Percentiles rank a stretch among this genome's conserved stretches.
These are phyloP conservation scores for Globisporangium mamillatum DNA, from an alignment of 352 stramenopile species.

Conservation along the genomic window DNA sequence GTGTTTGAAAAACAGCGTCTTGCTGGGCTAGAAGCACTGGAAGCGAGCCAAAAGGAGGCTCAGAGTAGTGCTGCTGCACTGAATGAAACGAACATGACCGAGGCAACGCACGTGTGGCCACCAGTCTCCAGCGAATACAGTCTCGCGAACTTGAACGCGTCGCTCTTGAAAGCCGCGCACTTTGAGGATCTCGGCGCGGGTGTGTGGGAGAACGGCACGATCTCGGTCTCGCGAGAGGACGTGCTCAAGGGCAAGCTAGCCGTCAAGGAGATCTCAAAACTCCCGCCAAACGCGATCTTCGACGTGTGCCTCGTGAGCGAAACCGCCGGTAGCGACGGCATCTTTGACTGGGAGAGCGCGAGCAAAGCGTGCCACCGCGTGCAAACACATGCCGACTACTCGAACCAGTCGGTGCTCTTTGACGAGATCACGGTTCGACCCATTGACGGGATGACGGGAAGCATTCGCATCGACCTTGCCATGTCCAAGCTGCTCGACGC, in stretches of 20 bases:
- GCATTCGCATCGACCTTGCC: conserved; percentile 40
- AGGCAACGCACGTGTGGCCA: conserved; percentile 35
- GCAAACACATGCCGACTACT: conserved; percentile 72
- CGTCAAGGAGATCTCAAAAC: conserved; percentile 60
- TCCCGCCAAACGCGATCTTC: conserved; percentile 63
- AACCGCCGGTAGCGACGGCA: conserved; percentile 58
- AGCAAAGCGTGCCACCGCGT: conserved; percentile 41
- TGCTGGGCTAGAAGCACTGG: conserved; percentile 16
- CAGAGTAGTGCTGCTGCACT: neutral
- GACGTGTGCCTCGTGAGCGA: conserved; percentile 75
- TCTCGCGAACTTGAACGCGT: conserved; percentile 37
- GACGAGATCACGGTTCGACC: conserved; percentile 50
- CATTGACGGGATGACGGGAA: conserved; percentile 39
- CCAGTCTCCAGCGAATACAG: conserved; percentile 46
- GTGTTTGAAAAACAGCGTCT: conserved; percentile 10
- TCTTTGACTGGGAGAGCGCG: conserved; percentile 52
- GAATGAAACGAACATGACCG: conserved; percentile 20
- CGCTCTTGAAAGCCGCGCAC: conserved; percentile 45
- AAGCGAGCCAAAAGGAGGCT: conserved; percentile 9
- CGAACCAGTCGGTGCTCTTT: conserved; percentile 61
- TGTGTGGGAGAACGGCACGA: conserved; percentile 75
- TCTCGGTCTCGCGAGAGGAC: conserved; percentile 69
- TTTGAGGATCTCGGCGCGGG: conserved; percentile 56
- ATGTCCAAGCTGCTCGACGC: conserved; percentile 54
- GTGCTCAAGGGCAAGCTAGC: conserved; percentile 42